Percentiles rank a stretch among this genome's conserved stretches.
Evolutionary conservation across 1,284 basidiomycete genomes (phyloP).

Genomic region (Ceratobasidium sp.): DNA sequence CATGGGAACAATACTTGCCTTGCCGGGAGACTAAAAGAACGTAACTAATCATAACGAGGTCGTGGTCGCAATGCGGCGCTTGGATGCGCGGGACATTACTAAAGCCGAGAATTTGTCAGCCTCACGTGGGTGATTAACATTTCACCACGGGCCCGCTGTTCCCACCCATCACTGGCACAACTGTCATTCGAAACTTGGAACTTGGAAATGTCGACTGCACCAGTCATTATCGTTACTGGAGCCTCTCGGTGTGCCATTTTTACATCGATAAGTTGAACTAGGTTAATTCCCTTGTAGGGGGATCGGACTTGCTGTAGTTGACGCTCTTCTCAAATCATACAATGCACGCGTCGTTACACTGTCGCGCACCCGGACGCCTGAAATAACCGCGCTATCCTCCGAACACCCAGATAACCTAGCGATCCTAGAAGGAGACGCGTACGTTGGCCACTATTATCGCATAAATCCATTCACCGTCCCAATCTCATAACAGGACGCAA

Average conservation of each 20-base stretch:
- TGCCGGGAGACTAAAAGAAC: slow-evolving; percentile 93
- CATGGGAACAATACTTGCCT: slow-evolving; percentile 63
- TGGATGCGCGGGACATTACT: neutral
- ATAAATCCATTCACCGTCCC: slow-evolving; percentile 42
- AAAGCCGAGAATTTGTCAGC: slow-evolving; percentile 36
- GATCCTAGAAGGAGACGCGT: slow-evolving; percentile 77
- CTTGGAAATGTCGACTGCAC: neutral
- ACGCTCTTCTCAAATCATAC: slow-evolving; percentile 69
- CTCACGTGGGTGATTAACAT: too few species aligned
- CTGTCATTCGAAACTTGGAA: neutral
- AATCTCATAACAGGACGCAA: slow-evolving; percentile 52
- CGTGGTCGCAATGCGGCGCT: slow-evolving; percentile 47
- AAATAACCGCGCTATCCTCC: slow-evolving; percentile 66
- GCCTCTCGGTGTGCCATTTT: slow-evolving; percentile 16
- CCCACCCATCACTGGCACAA: slow-evolving; percentile 16
- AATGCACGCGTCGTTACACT: slow-evolving; percentile 76
- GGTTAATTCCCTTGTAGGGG: slow-evolving; percentile 63
- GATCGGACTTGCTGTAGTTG: slow-evolving; percentile 80
- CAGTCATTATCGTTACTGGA: slow-evolving; percentile 33
- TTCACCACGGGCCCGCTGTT: too few species aligned
- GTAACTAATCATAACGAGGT: slow-evolving; percentile 77
- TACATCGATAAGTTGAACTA: too few species aligned
- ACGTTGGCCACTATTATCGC: slow-evolving; percentile 54
- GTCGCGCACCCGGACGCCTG: slow-evolving; percentile 73
- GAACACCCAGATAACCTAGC: slow-evolving; percentile 61